Evolutionary conservation across 495 filamentous ascomycete genomes (phyloP).

Genomic region (Trichoderma parareesei): DNA sequence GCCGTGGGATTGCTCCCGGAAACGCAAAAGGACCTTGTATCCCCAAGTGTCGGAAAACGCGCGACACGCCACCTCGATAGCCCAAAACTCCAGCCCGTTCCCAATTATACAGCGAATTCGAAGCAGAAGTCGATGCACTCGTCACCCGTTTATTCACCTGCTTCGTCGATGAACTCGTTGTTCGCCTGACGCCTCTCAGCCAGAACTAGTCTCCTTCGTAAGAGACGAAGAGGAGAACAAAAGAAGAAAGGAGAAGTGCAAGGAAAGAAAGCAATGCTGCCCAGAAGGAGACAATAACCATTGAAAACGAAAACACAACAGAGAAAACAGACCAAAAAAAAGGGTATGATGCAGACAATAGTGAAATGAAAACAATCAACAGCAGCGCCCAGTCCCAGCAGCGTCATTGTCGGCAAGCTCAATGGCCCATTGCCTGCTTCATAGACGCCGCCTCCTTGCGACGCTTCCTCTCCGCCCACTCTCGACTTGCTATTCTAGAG

Average conservation of each 20-base stretch:
- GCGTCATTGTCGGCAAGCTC: neutral
- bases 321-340: neutral
- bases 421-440: neutral
- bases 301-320: neutral
- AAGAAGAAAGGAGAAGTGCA: too few relatives aligned
- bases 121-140: neutral
- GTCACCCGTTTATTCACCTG: neutral
- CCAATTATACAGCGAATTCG: neutral
- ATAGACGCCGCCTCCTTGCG: constrained; percentile 24
- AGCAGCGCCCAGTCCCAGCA: neutral
- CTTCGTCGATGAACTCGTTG: neutral
- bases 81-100: neutral
- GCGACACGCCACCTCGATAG: neutral
- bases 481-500: constrained; percentile 50
- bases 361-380: neutral
- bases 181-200: neutral
- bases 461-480: constrained; percentile 65
- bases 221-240: too few relatives aligned
- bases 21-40: neutral
- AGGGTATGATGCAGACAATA: neutral
- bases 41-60: neutral
- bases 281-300: neutral
- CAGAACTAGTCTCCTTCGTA: neutral
- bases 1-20: neutral
- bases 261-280: too few relatives aligned